Percentiles rank a stretch among this genome's conserved stretches.
These are phyloP conservation scores for Solanum ossicruentum DNA, from an alignment of 257 asterid genomes.

Conservation along the genomic window DNA sequence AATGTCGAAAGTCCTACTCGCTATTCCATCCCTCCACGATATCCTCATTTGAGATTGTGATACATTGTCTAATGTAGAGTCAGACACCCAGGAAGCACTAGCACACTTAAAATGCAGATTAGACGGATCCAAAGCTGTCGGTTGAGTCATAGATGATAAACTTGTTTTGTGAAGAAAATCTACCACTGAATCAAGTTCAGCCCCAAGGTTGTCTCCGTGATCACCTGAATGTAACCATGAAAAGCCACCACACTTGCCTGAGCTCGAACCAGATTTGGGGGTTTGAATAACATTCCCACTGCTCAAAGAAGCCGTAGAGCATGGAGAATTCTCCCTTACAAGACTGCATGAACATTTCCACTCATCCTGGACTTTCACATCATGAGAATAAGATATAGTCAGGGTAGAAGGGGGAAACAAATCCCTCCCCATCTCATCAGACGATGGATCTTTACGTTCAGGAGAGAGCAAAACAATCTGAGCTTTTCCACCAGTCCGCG, in stretches of 20 bases:
- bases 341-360: not conserved
- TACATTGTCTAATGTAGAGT: constrained; percentile 29
- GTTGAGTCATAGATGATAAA: constrained; percentile 15
- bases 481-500: constrained; percentile 10
- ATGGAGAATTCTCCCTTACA: constrained; percentile 17
- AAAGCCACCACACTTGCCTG: constrained; percentile 5
- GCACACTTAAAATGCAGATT: constrained; percentile 11
- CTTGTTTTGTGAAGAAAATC: constrained; percentile 14
- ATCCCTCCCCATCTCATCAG: not conserved
- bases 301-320: constrained; percentile 23
- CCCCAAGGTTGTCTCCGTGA: not conserved
- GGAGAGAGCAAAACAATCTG: constrained; percentile 7
- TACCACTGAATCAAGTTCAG: constrained; percentile 16
- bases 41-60: constrained; percentile 47
- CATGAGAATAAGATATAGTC: constrained; percentile 1
- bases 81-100: constrained; percentile 43
- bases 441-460: constrained; percentile 1
- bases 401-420: constrained; percentile 1
- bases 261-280: constrained; percentile 42
- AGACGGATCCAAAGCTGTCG: constrained; percentile 18
- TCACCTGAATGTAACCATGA: constrained; percentile 10
- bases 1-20: constrained; percentile 10
- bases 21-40: constrained; percentile 63
- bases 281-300: constrained; percentile 56
- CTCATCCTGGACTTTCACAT: not conserved